Conservation (phyloP, 768 basidiomycete genomes). For the Lactarius hatsudake region DNA sequence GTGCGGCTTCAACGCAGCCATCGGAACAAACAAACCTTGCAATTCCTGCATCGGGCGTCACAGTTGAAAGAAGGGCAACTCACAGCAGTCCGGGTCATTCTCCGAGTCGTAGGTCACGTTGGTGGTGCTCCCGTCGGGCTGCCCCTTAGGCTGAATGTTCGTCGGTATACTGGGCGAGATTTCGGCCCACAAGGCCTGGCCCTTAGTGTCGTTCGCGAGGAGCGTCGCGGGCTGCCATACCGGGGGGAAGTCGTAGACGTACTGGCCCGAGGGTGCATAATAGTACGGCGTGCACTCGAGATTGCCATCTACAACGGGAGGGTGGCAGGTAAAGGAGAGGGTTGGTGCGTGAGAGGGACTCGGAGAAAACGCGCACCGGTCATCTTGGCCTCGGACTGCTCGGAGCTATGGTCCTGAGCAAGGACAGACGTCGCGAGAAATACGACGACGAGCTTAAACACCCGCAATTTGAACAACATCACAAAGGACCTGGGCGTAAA, state of each 20-base stretch:
- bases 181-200: conserved; percentile 40
- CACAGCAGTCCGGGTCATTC: conserved; percentile 26
- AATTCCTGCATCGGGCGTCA: background rate
- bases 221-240: conserved; percentile 9
- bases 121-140: conserved; percentile 7
- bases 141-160: conserved; percentile 42
- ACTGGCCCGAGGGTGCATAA: conserved; percentile 6
- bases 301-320: conserved; percentile 5
- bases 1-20: background rate
- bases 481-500: no score
- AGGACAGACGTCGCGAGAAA: conserved; percentile 10
- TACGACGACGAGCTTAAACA: background rate
- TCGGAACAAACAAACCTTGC: background rate
- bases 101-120: conserved; percentile 23
- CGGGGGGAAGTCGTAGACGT: conserved; percentile 4
- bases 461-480: conserved; percentile 5
- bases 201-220: conserved; percentile 13
- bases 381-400: conserved; percentile 23
- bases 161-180: conserved; percentile 44
- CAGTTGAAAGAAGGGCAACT: background rate
- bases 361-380: conserved; percentile 3
- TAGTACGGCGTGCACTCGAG: conserved; percentile 15
- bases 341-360: background rate
- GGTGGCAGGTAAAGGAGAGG: background rate
- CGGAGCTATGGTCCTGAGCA: conserved; percentile 19